Percentiles rank a stretch among this genome's conserved stretches.
phyloP scores from a whole-genome alignment of 2,329 filamentous ascomycete species.

The Talaromyces marneffei region DNA sequence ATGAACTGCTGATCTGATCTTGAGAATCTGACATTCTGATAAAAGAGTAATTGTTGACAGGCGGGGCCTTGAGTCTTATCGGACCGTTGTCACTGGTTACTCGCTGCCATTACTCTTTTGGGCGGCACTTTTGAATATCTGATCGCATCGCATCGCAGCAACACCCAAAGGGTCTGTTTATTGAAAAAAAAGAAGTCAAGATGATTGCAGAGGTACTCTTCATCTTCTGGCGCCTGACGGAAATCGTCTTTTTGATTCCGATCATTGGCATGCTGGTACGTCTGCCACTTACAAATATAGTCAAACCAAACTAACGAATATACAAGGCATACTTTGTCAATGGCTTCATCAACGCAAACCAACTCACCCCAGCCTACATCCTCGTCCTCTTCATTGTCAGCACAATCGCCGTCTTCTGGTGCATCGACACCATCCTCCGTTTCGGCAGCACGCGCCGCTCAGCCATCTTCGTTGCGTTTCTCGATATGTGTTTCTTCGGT shows the following conservation, averaged over 20 bases:
- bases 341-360: constrained; percentile 51
- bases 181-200: constrained; percentile 20
- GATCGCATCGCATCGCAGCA: neutral
- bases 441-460: constrained; percentile 56
- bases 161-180: neutral
- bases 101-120: neutral
- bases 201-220: constrained; percentile 55
- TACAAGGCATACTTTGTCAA: constrained; percentile 55
- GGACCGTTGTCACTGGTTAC: constrained; percentile 4
- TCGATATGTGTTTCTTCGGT: constrained; percentile 58
- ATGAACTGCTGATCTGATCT: constrained; percentile 1
- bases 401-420: constrained; percentile 57
- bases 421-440: constrained; percentile 54
- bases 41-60: neutral
- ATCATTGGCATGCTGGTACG: constrained; percentile 57
- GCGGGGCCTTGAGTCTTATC: constrained; percentile 5
- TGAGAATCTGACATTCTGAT: neutral
- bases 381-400: constrained; percentile 61
- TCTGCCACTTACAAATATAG: constrained; percentile 4
- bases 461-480: constrained; percentile 53
- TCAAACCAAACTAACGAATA: neutral
- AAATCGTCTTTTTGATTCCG: constrained; percentile 59
- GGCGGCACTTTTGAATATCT: neutral
- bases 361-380: constrained; percentile 55
- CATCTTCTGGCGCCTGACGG: constrained; percentile 55